phyloP scores from a whole-genome alignment of 371 early-diverging fungal genomes.

The Funneliformis caledonium region DNA sequence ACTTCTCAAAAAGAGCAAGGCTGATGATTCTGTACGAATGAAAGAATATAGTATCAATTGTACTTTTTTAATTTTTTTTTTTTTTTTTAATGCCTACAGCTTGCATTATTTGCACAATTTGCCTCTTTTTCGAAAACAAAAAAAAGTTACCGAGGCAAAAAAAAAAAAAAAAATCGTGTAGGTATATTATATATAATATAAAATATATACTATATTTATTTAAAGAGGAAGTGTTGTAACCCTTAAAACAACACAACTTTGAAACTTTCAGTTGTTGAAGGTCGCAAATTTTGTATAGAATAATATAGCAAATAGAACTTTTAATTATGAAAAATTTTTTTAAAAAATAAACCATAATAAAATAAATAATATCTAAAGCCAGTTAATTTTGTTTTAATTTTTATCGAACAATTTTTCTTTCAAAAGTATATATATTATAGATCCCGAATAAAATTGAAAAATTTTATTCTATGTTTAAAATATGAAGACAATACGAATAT shows the following conservation, averaged over 20 bases:
- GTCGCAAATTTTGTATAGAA: no score
- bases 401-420: background rate
- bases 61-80: background rate
- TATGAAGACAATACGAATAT: slow-evolving; percentile 21
- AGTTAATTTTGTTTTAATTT: background rate
- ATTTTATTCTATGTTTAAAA: background rate
- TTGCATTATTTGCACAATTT: background rate
- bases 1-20: no score
- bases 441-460: background rate
- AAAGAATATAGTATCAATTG: background rate
- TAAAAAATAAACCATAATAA: no score
- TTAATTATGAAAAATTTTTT: no score
- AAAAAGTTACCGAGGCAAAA: background rate
- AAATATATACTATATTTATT: no score
- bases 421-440: background rate
- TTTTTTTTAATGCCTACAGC: background rate
- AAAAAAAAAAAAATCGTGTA: background rate
- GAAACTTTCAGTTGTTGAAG: no score
- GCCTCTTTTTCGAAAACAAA: slow-evolving; percentile 1
- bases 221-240: no score
- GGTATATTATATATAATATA: background rate
- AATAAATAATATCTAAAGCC: no score
- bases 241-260: no score
- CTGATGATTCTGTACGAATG: no score
- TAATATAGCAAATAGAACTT: no score